Base-by-base conservation (phyloP, 108 stramenopile species). In the Cyclotella sp. region DNA sequence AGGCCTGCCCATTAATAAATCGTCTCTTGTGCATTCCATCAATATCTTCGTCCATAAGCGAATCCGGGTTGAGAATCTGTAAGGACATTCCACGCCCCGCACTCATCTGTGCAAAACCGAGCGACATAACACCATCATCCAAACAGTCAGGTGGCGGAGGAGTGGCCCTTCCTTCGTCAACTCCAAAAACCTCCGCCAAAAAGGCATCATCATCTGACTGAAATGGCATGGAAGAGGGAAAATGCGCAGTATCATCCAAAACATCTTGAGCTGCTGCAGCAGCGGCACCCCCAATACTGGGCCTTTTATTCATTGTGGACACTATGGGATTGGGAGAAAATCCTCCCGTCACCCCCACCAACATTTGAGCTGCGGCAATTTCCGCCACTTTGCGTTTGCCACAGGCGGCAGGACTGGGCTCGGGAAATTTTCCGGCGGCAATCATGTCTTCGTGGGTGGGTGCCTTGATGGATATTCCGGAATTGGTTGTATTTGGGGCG, bases 61-160 rank as follows among this genome's bases (percentile, higher is more conserved):
- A 63, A 63, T 93, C 92, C 47, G 95, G 95, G 79, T 95, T 95
- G 9, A 95, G 85, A 82, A 95, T 95, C 68, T 95, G 94, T 60
- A 95, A 72, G 12, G 90, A 83, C 54, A 88, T 40, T 29, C 86
- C 87, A 39, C 75, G 76, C 43, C 78, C 75, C 11, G 21, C 27
- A 27, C 58, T 24, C n/a, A 59, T 24, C 27, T 51, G 49, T 3
- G 24, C 18, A 27, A 22, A 15, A 4, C 13, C 30, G 9, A 30
- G 1, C 1, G 28, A 28, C 16, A 28, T 21, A 9, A 1, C 16
- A 39, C 9, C 9, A 41, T 41, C 62, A 16, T 29, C 40, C 18
- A 41, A 42, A 41, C 1, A 5, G 34, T 34, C 34, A 34, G 2
- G 34, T 41, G 74, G 75, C 49, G 73, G 75, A 22, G 78, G 59